Conservation (phyloP, 768 basidiomycete genomes). For the Psilocybe tampanensis region DNA sequence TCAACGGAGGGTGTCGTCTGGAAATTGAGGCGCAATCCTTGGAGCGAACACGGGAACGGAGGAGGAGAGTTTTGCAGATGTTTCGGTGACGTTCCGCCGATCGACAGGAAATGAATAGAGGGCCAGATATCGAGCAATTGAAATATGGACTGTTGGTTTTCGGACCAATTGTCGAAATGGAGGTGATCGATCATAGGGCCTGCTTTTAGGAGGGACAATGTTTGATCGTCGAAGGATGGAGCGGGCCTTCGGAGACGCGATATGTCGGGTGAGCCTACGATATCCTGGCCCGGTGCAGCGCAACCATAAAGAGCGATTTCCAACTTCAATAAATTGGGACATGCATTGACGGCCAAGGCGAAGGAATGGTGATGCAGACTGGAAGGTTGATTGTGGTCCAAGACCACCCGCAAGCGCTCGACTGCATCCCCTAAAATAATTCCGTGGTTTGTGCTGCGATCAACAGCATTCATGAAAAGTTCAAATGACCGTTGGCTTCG, state of each 20-base stretch:
- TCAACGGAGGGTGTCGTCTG: slow-evolving; percentile 63
- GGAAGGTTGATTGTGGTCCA: slow-evolving; percentile 72
- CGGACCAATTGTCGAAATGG: slow-evolving; percentile 73
- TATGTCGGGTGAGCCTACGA: slow-evolving; percentile 48
- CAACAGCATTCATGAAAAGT: slow-evolving; percentile 55
- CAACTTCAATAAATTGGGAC: slow-evolving; percentile 60
- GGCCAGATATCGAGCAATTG: slow-evolving; percentile 71
- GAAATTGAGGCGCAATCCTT: slow-evolving; percentile 64
- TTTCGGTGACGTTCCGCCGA: slow-evolving; percentile 61
- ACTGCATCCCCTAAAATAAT: slow-evolving; percentile 56
- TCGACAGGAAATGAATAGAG: slow-evolving; percentile 52
- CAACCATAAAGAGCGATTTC: slow-evolving; percentile 62
- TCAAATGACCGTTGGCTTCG: slow-evolving; percentile 53
- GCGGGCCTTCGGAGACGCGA: slow-evolving; percentile 52
- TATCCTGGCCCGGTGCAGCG: slow-evolving; percentile 50
- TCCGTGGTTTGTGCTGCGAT: slow-evolving; percentile 48
- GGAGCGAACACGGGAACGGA: slow-evolving; percentile 50
- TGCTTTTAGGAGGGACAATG: slow-evolving; percentile 51
- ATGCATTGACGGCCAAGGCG: slow-evolving; percentile 56
- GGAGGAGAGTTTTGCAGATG: slow-evolving; percentile 42
- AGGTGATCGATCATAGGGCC: slow-evolving; percentile 58
- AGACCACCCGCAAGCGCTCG: slow-evolving; percentile 50
- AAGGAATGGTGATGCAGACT: slow-evolving; percentile 58
- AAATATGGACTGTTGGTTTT: slow-evolving; percentile 54
- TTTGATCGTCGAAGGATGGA: slow-evolving; percentile 55